These are phyloP conservation scores for Aspergillus candidus DNA, from an alignment of 2,329 filamentous ascomycete species.

Conservation along the genomic window DNA sequence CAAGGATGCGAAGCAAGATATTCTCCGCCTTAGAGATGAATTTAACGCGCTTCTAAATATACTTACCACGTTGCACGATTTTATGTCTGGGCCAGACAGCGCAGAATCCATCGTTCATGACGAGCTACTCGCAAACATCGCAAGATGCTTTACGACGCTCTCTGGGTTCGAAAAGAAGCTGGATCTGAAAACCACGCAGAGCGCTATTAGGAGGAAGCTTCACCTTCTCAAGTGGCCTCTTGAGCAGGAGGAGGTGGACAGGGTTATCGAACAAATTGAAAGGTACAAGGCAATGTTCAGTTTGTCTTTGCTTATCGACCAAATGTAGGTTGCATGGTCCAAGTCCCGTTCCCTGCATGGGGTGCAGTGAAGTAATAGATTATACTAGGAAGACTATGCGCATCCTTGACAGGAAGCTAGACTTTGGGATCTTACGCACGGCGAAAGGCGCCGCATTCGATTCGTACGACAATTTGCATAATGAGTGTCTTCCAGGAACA, in stretches of 20 bases:
- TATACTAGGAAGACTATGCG: constrained; percentile 4
- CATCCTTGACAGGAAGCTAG: constrained; percentile 9
- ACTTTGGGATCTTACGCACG: constrained; percentile 8
- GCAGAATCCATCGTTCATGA: neutral
- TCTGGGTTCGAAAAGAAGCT: constrained; percentile 9
- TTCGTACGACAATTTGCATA: neutral
- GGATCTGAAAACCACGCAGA: constrained; percentile 9
- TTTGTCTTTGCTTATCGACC: constrained; percentile 22
- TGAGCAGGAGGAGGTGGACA: neutral
- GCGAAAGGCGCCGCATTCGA: neutral
- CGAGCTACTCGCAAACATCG: constrained; percentile 1
- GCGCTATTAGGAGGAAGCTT: neutral
- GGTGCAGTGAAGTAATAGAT: constrained; percentile 3
- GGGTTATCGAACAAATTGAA: neutral
- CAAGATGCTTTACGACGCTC: constrained; percentile 7
- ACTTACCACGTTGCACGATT: constrained; percentile 11
- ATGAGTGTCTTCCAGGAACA: neutral
- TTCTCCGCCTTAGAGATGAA: constrained; percentile 11
- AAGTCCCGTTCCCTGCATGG: constrained; percentile 3
- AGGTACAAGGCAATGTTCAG: neutral
- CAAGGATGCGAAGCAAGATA: constrained; percentile 19
- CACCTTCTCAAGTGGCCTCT: neutral
- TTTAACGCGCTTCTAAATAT: constrained; percentile 7
- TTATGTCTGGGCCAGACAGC: constrained; percentile 8
- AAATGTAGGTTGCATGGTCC: constrained; percentile 18